phyloP scores from a whole-genome alignment of 1,139 yeast species.

The Scheffersomyces illinoinensis region DNA sequence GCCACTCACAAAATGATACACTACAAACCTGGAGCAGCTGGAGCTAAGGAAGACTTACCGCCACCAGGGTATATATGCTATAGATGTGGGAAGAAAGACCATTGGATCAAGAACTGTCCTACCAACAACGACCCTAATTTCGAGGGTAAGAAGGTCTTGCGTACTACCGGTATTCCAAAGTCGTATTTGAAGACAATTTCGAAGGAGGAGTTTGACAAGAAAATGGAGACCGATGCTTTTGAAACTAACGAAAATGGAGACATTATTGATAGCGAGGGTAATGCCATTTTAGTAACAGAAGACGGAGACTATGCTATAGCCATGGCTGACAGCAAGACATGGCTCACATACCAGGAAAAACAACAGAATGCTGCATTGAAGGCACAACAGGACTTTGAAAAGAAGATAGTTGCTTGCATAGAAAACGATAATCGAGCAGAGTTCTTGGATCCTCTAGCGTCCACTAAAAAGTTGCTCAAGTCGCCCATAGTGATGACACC shows the following conservation, averaged over 20 bases:
- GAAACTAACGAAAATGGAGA: constrained; percentile 48
- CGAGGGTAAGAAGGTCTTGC: constrained; percentile 86
- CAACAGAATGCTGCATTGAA: constrained; percentile 54
- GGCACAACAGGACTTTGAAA: constrained; percentile 43
- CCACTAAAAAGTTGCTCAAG: constrained; percentile 59
- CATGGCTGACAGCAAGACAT: constrained; percentile 88
- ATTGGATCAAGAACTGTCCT: constrained; percentile 96
- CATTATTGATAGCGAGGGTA: constrained; percentile 62
- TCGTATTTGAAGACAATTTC: constrained; percentile 81
- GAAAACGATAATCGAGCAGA: constrained; percentile 44
- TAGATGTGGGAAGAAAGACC: constrained; percentile 95
- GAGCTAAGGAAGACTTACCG: constrained; percentile 60
- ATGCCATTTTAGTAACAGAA: constrained; percentile 81
- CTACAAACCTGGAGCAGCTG: constrained; percentile 39
- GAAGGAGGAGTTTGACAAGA: constrained; percentile 49
- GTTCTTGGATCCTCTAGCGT: constrained; percentile 62
- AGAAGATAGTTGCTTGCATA: constrained; percentile 32
- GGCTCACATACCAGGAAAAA: constrained; percentile 83
- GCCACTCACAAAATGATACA: constrained; percentile 71
- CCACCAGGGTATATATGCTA: constrained; percentile 97
- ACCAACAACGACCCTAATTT: constrained; percentile 89
- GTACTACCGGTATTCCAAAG: constrained; percentile 97
- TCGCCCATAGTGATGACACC: constrained; percentile 82
- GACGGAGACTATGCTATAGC: constrained; percentile 96
- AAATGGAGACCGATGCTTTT: constrained; percentile 53